phyloP scores from a whole-genome alignment of 1,139 yeast genomes.

The Suhomyces panamericanus region DNA sequence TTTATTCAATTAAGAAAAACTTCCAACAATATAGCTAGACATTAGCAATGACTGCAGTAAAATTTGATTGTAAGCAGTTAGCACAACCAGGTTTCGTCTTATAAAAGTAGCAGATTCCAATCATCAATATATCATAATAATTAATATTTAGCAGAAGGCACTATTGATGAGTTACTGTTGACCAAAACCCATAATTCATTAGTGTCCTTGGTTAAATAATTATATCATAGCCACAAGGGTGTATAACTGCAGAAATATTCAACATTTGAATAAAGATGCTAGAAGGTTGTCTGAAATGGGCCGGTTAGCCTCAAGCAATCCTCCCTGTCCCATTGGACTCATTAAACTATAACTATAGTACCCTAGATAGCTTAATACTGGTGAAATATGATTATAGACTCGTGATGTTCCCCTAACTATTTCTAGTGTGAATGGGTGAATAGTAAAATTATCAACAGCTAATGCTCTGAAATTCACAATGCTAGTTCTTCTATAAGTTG shows the following conservation, averaged over 20 bases:
- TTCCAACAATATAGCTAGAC: no score
- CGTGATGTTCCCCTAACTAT: background rate
- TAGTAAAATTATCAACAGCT: no score
- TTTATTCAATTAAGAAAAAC: no score
- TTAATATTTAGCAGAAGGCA: background rate
- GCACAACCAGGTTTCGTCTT: background rate
- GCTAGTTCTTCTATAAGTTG: background rate
- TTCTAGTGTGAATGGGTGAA: background rate
- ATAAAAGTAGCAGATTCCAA: background rate
- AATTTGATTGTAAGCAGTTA: background rate
- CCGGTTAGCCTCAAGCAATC: no score
- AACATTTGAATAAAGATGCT: no score
- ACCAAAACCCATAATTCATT: no score
- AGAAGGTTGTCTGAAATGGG: no score
- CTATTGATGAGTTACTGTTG: background rate
- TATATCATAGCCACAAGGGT: no score
- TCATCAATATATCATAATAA: background rate
- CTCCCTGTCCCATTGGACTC: background rate
- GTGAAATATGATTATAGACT: background rate
- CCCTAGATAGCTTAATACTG: background rate
- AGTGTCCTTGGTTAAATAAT: no score
- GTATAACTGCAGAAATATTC: no score
- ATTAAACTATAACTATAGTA: conserved; percentile 1
- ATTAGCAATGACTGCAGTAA: no score
- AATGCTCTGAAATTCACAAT: no score